Conservation (phyloP, 2,329 filamentous ascomycete species). For the Fusarium sp. region DNA sequence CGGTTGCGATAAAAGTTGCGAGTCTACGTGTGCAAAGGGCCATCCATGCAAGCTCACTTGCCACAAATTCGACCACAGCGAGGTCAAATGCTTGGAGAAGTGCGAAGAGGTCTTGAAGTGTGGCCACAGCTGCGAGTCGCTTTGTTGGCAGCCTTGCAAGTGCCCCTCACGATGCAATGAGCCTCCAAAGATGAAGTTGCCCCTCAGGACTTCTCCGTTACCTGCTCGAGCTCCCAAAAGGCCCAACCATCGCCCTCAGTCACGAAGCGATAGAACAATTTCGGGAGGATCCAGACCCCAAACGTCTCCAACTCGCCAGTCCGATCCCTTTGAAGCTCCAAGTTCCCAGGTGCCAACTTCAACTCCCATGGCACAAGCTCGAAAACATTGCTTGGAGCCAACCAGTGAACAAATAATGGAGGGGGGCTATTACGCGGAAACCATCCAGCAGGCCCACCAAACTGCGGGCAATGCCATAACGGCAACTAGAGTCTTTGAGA, state of each 20-base stretch:
- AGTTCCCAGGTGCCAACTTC: background rate
- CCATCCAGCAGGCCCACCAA: background rate
- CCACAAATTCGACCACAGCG: slow-evolving; percentile 22
- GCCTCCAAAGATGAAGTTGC: background rate
- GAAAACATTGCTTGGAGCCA: slow-evolving; percentile 54
- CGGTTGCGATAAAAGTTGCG: slow-evolving; percentile 30
- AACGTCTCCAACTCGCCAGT: background rate
- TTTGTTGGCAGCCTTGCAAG: slow-evolving; percentile 29
- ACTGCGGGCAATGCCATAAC: background rate
- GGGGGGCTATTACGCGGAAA: slow-evolving; percentile 13
- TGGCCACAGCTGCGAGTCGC: slow-evolving; percentile 30
- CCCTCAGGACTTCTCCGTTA: background rate
- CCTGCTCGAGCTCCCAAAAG: background rate
- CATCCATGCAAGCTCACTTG: slow-evolving; percentile 36
- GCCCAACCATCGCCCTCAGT: background rate
- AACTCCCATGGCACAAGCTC: background rate
- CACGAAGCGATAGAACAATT: background rate
- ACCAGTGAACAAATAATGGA: slow-evolving; percentile 59
- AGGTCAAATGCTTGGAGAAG: slow-evolving; percentile 46
- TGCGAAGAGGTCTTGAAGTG: slow-evolving; percentile 33
- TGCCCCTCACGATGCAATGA: slow-evolving; percentile 26
- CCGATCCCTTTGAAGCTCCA: background rate
- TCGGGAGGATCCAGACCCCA: background rate
- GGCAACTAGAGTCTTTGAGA: background rate
- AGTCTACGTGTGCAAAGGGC: slow-evolving; percentile 31